Percentiles rank a stretch among this genome's conserved stretches.
These are phyloP conservation scores for Nannochloris sp. DNA, from an alignment of 139 green algal species.

Conservation along the genomic window DNA sequence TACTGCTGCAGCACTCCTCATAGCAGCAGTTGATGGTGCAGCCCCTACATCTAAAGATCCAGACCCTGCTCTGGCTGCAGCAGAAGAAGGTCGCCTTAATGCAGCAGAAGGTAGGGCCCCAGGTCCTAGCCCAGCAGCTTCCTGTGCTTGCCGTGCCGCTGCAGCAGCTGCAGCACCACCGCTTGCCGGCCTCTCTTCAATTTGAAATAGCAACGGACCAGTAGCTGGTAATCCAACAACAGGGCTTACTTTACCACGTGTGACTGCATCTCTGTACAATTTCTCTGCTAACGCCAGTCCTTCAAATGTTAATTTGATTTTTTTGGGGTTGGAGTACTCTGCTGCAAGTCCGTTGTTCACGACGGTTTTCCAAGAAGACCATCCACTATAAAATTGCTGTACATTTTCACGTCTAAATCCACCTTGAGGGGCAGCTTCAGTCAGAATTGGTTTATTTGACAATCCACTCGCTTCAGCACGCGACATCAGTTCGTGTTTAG, in stretches of 20 bases:
- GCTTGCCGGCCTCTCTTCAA: neutral
- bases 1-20: neutral
- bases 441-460: conserved; percentile 30
- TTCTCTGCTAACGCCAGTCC: conserved; percentile 36
- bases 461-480: conserved; percentile 45
- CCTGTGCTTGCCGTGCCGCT: neutral
- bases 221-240: conserved; percentile 3
- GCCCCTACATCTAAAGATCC: neutral
- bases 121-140: neutral
- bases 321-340: conserved; percentile 17
- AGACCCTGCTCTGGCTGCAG: neutral
- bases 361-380: conserved; percentile 17
- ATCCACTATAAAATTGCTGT: conserved; percentile 14
- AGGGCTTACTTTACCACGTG: conserved; percentile 6
- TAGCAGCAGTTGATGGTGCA: neutral
- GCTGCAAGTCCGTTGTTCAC: conserved; percentile 7
- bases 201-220: conserved; percentile 15
- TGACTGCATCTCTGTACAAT: conserved; percentile 45
- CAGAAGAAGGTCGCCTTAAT: neutral
- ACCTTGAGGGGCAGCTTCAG: neutral
- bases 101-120: conserved; percentile 2
- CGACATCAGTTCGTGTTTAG: conserved; percentile 51
- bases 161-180: neutral
- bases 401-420: neutral
- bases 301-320: conserved; percentile 16